Conservation (phyloP, 495 filamentous ascomycete species). For the Hyaloscypha hepaticicola region DNA sequence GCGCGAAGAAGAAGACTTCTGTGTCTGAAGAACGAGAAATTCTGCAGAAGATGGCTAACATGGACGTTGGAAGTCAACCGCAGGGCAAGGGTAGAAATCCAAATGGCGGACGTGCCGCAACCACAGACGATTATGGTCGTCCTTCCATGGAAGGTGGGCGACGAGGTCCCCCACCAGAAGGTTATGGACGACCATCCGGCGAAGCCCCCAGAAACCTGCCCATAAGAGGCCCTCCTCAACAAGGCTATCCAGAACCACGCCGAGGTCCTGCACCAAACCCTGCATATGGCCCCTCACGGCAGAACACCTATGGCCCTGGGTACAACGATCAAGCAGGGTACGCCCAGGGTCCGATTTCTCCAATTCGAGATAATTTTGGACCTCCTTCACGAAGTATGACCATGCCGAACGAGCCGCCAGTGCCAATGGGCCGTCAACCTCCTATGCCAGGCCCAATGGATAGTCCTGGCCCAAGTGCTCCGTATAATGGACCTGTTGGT, state of each 20-base stretch:
- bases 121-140: constrained; percentile 24
- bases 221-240: constrained; percentile 24
- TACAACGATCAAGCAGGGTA: constrained; percentile 30
- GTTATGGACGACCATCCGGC: constrained; percentile 24
- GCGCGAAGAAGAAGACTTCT: constrained; percentile 46
- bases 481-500: constrained; percentile 45
- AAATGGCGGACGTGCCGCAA: not conserved
- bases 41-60: constrained; percentile 53
- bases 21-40: constrained; percentile 47
- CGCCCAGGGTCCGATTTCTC: constrained; percentile 26
- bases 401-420: constrained; percentile 27
- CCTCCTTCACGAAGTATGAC: constrained; percentile 33
- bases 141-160: constrained; percentile 8
- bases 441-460: constrained; percentile 24
- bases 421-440: constrained; percentile 21
- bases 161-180: constrained; percentile 19
- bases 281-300: constrained; percentile 36
- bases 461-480: constrained; percentile 36
- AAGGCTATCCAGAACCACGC: constrained; percentile 30
- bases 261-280: constrained; percentile 30
- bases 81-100: constrained; percentile 17
- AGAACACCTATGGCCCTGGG: constrained; percentile 28
- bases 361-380: constrained; percentile 25
- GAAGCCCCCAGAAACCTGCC: constrained; percentile 27
- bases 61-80: constrained; percentile 52